phyloP scores from a whole-genome alignment of 2,329 filamentous ascomycete genomes.

The Tympanopsis confertula region DNA sequence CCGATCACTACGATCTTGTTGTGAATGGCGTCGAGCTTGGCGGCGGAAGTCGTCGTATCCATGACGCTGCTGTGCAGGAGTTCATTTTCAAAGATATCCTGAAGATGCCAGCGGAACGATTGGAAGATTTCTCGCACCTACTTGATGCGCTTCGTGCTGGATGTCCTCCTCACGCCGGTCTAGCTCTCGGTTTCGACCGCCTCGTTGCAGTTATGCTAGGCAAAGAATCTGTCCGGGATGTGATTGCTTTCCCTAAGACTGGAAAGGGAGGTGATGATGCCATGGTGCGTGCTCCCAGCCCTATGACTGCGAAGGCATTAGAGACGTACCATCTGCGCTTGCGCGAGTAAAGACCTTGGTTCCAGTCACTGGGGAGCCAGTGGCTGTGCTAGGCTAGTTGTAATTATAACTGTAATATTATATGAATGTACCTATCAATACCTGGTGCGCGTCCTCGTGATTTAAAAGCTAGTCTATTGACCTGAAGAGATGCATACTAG shows the following conservation, averaged over 20 bases:
- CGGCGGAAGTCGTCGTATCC: constrained; percentile 85
- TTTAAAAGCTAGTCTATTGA: too few species aligned
- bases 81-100: constrained; percentile 76
- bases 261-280: constrained; percentile 74
- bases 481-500: too few species aligned
- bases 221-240: constrained; percentile 70
- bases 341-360: too few species aligned
- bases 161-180: constrained; percentile 88
- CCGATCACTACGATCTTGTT: constrained; percentile 91
- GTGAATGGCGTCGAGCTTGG: constrained; percentile 91
- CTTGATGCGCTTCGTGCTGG: constrained; percentile 72
- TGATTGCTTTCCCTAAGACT: constrained; percentile 92
- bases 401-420: too few species aligned
- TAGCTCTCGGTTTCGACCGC: constrained; percentile 85
- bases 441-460: too few species aligned
- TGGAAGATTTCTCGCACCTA: constrained; percentile 77
- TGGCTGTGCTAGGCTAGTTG: too few species aligned
- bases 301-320: constrained; percentile 40
- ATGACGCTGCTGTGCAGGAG: constrained; percentile 71
- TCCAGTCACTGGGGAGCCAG: too few species aligned
- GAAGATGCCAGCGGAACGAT: constrained; percentile 58
- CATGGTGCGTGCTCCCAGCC: constrained; percentile 67
- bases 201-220: constrained; percentile 70
- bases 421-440: too few species aligned
- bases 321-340: not conserved